Evolutionary conservation across 179 eudicot genomes (phyloP).

Genomic region (Beta corolliflora): DNA sequence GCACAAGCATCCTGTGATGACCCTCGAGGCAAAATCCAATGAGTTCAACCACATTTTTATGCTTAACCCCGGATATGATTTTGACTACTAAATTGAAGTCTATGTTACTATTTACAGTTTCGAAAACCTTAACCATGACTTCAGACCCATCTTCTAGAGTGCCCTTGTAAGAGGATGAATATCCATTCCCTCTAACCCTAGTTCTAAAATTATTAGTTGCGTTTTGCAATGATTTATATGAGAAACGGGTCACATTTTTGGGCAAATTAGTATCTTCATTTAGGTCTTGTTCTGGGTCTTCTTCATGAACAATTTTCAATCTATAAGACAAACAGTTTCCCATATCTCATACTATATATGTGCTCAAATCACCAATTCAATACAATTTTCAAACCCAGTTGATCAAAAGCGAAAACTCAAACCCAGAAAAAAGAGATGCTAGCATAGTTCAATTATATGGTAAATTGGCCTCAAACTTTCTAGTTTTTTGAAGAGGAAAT

Average conservation of each 20-base stretch:
- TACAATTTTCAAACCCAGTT: not conserved
- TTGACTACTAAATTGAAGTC: not conserved
- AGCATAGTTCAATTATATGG: not conserved
- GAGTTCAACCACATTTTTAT: conserved; percentile 13
- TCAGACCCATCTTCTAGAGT: conserved; percentile 8
- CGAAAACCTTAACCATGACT: not conserved
- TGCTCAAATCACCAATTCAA: not conserved
- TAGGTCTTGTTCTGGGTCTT: not conserved
- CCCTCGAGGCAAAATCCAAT: conserved; percentile 5
- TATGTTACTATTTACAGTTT: too few relatives aligned
- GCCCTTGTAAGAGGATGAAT: conserved; percentile 4
- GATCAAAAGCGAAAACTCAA: not conserved
- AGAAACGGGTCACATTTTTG: not conserved
- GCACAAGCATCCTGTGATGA: not conserved
- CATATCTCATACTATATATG: not conserved
- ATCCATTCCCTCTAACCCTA: not conserved
- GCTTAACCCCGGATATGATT: conserved; percentile 11
- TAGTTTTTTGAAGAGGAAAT: too few relatives aligned
- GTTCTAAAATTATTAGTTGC: conserved; percentile 15
- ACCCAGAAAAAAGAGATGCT: too few relatives aligned
- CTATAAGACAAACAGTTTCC: not conserved
- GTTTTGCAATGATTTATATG: not conserved
- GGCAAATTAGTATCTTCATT: not conserved
- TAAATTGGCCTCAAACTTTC: too few relatives aligned
- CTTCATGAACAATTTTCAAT: not conserved